Conservation (phyloP, 495 filamentous ascomycete species). For the Chaetomidium leptoderma region DNA sequence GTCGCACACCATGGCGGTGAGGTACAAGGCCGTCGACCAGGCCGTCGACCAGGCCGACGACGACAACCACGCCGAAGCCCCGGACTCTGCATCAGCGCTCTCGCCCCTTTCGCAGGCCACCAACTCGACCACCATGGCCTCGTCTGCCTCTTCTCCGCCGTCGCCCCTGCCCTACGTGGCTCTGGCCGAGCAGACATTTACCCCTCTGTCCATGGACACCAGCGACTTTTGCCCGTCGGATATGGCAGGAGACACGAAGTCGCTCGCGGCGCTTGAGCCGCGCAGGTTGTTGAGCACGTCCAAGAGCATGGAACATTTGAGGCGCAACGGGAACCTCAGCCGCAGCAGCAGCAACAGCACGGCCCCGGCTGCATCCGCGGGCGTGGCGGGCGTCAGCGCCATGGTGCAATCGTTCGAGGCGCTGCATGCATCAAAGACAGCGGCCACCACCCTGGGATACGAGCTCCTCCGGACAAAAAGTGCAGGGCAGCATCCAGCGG, state of each 20-base stretch:
- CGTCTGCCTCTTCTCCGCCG: conserved; percentile 14
- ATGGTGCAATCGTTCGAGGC: conserved; percentile 36
- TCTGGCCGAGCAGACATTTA: conserved; percentile 37
- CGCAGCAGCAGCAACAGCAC: conserved; percentile 29
- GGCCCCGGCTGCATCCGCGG: conserved; percentile 17
- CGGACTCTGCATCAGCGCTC: conserved; percentile 13
- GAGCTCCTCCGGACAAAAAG: conserved; percentile 26
- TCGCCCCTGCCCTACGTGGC: conserved; percentile 29
- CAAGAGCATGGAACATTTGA: conserved; percentile 12
- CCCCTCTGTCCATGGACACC: conserved; percentile 44
- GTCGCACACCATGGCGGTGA: conserved; percentile 31
- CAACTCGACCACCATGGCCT: conserved; percentile 20
- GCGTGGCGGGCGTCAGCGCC: conserved; percentile 26
- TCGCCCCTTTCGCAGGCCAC: conserved; percentile 22
- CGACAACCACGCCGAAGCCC: conserved; percentile 9
- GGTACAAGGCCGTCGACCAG: conserved; percentile 32
- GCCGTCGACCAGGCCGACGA: conserved; percentile 31
- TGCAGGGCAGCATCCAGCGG: conserved; percentile 12
- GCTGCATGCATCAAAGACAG: conserved; percentile 22
- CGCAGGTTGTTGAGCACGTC: conserved; percentile 13
- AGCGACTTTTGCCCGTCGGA: conserved; percentile 29
- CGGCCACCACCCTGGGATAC: conserved; percentile 21
- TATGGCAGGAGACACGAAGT: conserved; percentile 6
- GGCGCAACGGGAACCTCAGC: conserved; percentile 24
- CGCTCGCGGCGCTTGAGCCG: conserved; percentile 1